Percentiles rank a stretch among this genome's conserved stretches.
Conservation (phyloP, 257 asterid genomes). For the Solanum ahanhuiri region DNA sequence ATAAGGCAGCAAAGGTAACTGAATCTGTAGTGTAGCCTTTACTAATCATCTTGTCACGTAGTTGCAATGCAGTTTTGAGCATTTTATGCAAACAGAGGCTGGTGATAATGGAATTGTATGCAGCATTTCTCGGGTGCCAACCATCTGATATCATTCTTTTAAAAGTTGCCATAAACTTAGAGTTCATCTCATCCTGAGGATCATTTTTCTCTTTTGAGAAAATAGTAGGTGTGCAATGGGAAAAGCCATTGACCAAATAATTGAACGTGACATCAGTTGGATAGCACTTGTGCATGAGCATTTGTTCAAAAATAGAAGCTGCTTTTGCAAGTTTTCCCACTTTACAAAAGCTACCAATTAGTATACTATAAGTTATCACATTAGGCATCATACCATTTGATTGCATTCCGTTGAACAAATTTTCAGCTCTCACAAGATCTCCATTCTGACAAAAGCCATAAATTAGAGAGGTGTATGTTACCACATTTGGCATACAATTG, state of each 20-base stretch:
- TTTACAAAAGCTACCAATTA: conserved; percentile 70
- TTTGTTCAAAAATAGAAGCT: conserved; percentile 52
- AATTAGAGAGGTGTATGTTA: conserved; percentile 61
- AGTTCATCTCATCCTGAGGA: conserved; percentile 2
- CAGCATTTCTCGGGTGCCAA: conserved; percentile 47
- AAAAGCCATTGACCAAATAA: conserved; percentile 66
- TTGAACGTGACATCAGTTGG: conserved; percentile 78
- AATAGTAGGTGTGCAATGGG: conserved; percentile 19
- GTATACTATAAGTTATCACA: conserved; percentile 72
- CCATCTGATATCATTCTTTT: conserved; percentile 50
- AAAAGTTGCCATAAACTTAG: conserved; percentile 51
- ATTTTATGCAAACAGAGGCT: conserved; percentile 61
- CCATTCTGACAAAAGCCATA: conserved; percentile 63
- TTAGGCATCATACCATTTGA: conserved; percentile 50
- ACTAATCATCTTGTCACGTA: conserved; percentile 37
- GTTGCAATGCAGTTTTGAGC: conserved; percentile 45
- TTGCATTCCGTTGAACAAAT: conserved; percentile 40
- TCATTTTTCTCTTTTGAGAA: conserved; percentile 4
- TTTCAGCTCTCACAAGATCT: conserved; percentile 45
- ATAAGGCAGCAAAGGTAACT: conserved; percentile 51
- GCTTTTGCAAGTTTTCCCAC: conserved; percentile 57
- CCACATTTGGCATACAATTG: conserved; percentile 41
- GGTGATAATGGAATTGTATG: conserved; percentile 51
- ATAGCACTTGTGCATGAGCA: conserved; percentile 57
- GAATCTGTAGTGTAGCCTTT: conserved; percentile 40